These are phyloP conservation scores for Fusarium caatingaense DNA, from an alignment of 2,329 filamentous ascomycete species.

Conservation along the genomic window DNA sequence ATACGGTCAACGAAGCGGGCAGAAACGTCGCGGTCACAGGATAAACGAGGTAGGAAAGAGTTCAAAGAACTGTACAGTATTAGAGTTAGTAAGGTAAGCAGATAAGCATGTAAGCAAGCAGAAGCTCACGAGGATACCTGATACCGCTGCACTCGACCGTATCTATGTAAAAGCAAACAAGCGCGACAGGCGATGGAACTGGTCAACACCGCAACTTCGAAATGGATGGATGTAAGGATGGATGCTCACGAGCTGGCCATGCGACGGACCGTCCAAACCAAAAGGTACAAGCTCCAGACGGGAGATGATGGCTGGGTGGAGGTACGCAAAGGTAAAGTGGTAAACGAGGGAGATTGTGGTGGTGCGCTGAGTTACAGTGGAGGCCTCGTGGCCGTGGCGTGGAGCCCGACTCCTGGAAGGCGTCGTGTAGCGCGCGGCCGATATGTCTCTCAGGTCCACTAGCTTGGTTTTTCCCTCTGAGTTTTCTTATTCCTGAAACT, in stretches of 20 bases:
- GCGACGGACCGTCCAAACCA: slow-evolving; percentile 25
- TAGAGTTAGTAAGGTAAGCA: slow-evolving; percentile 2
- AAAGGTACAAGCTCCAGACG: slow-evolving; percentile 26
- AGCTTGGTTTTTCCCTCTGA: slow-evolving; percentile 18
- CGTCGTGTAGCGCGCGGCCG: slow-evolving; percentile 43
- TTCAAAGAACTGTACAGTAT: slow-evolving; percentile 12
- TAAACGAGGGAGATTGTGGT: slow-evolving; percentile 23
- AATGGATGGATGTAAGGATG: slow-evolving; percentile 18
- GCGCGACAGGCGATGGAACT: slow-evolving; percentile 45
- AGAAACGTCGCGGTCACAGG: slow-evolving; percentile 19
- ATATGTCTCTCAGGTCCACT: slow-evolving; percentile 29
- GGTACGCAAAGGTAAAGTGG: slow-evolving; percentile 7
- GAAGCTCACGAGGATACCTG: not conserved
- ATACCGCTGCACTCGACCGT: not conserved
- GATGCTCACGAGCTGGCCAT: slow-evolving; percentile 30
- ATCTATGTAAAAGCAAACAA: slow-evolving; percentile 30
- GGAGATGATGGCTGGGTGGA: slow-evolving; percentile 30
- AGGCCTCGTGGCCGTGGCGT: slow-evolving; percentile 41
- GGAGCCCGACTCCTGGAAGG: slow-evolving; percentile 36
- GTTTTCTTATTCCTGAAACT: slow-evolving; percentile 40
- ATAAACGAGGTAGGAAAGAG: slow-evolving; percentile 13
- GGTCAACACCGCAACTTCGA: slow-evolving; percentile 43
- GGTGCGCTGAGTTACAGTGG: slow-evolving; percentile 37
- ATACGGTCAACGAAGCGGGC: slow-evolving; percentile 33
- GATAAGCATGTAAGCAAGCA: slow-evolving; percentile 1